Conservation (phyloP, 2,329 filamentous ascomycete species). For the Ascochyta fabae region DNA sequence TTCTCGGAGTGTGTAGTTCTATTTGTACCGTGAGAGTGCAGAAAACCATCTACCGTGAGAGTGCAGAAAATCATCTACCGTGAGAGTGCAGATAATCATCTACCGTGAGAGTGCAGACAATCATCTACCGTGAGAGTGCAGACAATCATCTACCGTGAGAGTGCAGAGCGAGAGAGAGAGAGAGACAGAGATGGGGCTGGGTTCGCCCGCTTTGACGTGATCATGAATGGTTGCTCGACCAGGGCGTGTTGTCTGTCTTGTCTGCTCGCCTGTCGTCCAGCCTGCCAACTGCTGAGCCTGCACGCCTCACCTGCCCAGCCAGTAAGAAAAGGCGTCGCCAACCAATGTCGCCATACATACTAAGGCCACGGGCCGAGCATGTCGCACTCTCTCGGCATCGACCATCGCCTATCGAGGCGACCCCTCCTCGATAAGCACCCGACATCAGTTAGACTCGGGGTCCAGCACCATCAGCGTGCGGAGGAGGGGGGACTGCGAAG, state of each 20-base stretch:
- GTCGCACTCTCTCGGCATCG: conserved; percentile 20
- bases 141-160: background rate
- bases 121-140: background rate
- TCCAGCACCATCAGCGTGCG: conserved; percentile 28
- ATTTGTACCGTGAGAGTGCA: too few relatives aligned
- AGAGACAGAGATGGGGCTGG: conserved; percentile 22
- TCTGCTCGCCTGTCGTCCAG: conserved; percentile 11
- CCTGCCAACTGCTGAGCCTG: conserved; percentile 10
- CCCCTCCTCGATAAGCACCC: conserved; percentile 37
- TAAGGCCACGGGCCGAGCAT: conserved; percentile 11
- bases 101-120: background rate
- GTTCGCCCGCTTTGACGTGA: conserved; percentile 26
- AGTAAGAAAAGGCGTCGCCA: conserved; percentile 20
- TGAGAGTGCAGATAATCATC: background rate
- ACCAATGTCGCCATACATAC: background rate
- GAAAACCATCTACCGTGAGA: too few relatives aligned
- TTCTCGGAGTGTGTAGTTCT: too few relatives aligned
- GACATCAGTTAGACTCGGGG: conserved; percentile 36
- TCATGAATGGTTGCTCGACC: conserved; percentile 12
- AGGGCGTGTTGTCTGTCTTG: background rate
- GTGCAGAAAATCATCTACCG: conserved; percentile 15
- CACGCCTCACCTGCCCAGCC: conserved; percentile 28
- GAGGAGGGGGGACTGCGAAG: conserved; percentile 25
- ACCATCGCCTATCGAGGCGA: conserved; percentile 31
- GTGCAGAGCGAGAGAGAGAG: background rate